Base-by-base conservation (phyloP, 805 yeast genomes). In the Teunomyces atbi region DNA sequence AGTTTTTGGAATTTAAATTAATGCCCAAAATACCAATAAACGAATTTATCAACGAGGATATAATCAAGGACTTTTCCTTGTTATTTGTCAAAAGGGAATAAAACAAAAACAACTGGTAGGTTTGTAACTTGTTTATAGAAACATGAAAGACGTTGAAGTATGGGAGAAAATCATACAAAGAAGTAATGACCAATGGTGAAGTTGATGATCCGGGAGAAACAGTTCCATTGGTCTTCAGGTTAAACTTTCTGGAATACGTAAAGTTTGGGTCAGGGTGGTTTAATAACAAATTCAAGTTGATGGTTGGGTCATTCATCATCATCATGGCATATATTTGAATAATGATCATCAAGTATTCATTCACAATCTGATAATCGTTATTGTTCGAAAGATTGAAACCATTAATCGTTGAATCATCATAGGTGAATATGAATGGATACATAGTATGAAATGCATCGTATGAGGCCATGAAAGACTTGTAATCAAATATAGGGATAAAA, bases 401-500 rank as follows among this genome's bases (percentile, higher is more conserved):
- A 52, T 73, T 73, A 30, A 72, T 69, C 13, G 76, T 69, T 18
- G 76, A 68, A 51, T 72, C 76, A 44, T 71, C 75, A 48, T 73
- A 73, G 1, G 76, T 73, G 54, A 72, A 72, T 58, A 72, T 72
- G 45, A 72, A 72, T 6, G 77, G 77, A 45, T 71, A 72, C 76
- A 71, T 70, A 6, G 76, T 71, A 48, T 73, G 77, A 49, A 73
- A 70, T 6, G 70, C 74, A 38, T 71, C 74, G 40, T 79, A 79
- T 42, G 74, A 72, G 53, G 73, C 74, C 73, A 78, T 79, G 51
- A 79, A 79, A 30, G 69, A 62, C 40, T 73, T 76, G 52, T 76
- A 78, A 53, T 79, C 83, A 50, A 79, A 71, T 6, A 79, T 74
- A 3, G 84, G 84, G 20, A 79, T 70, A 48, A 79, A 69, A 18